A percentile compares a stretch with the other conserved stretches of the same genome.
Conservation (phyloP, 1,284 basidiomycete species). For the Ustilago shanxiensis region DNA sequence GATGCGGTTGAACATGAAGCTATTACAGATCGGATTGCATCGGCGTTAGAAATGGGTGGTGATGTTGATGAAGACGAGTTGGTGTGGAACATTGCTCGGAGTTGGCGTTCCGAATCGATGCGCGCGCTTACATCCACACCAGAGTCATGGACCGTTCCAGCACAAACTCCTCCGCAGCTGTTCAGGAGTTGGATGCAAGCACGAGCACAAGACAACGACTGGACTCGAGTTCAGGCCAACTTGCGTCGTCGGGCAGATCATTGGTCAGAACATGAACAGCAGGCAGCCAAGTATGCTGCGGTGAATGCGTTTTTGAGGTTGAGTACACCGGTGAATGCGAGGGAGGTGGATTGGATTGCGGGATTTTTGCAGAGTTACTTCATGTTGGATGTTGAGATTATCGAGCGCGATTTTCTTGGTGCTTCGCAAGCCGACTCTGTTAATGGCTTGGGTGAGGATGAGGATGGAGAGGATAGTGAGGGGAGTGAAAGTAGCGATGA, state of each 20-base stretch:
- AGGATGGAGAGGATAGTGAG: constrained; percentile 11
- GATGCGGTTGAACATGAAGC: constrained; percentile 5
- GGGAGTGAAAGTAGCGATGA: constrained; percentile 41
- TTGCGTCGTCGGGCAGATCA: constrained; percentile 15
- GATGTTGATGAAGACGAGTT: constrained; percentile 26
- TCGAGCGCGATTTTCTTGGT: constrained; percentile 38
- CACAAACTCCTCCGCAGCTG: not conserved
- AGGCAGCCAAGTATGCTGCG: constrained; percentile 46
- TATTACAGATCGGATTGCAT: not conserved
- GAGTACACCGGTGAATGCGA: constrained; percentile 22
- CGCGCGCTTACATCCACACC: not conserved
- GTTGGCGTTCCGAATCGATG: constrained; percentile 27
- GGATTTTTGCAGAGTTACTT: constrained; percentile 44
- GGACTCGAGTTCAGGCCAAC: constrained; percentile 13
- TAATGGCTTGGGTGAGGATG: constrained; percentile 1
- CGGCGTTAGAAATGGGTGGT: not conserved
- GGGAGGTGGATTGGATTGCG: constrained; percentile 43
- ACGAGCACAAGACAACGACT: constrained; percentile 24
- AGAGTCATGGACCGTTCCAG: not conserved
- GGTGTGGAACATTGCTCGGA: constrained; percentile 16
- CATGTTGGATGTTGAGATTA: constrained; percentile 38
- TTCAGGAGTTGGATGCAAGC: constrained; percentile 15
- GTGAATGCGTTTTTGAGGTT: constrained; percentile 46
- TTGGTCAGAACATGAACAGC: constrained; percentile 47
- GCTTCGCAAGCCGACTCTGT: not conserved